A percentile compares a stretch with the other conserved stretches of the same genome.
Evolutionary conservation across 352 stramenopile species (phyloP).

Genomic region (Phytophthora citrophthora): DNA sequence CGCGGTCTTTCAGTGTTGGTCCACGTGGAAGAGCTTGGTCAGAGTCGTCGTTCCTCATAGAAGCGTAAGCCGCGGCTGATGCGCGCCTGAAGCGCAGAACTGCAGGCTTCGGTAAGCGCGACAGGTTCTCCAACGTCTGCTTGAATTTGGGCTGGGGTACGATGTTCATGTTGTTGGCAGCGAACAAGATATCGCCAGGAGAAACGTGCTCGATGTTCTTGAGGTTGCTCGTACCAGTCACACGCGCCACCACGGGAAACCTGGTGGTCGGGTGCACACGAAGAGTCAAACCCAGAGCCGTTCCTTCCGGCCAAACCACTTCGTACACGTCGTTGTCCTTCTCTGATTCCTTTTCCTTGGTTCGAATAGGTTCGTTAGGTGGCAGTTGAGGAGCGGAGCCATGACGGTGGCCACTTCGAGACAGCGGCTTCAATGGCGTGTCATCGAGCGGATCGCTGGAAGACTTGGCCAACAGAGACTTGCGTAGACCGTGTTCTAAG

Average conservation of each 20-base stretch:
- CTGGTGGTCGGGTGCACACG: constrained; percentile 74
- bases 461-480: constrained; percentile 46
- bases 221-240: constrained; percentile 77
- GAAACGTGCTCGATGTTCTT: constrained; percentile 81
- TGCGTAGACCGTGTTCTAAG: constrained; percentile 47
- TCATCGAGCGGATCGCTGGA: constrained; percentile 47
- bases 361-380: constrained; percentile 20
- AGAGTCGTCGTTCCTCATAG: constrained; percentile 44
- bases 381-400: constrained; percentile 24
- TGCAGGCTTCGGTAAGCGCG: constrained; percentile 71
- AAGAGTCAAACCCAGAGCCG: constrained; percentile 68
- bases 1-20: constrained; percentile 62
- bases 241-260: constrained; percentile 72
- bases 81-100: constrained; percentile 69
- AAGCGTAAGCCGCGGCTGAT: constrained; percentile 40
- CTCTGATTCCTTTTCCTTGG: constrained; percentile 35
- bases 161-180: constrained; percentile 77
- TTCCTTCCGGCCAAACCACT: constrained; percentile 74
- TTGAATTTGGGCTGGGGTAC: constrained; percentile 81
- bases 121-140: constrained; percentile 77
- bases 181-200: constrained; percentile 72
- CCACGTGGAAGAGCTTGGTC: constrained; percentile 61
- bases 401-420: constrained; percentile 41
- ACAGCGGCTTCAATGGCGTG: constrained; percentile 46
- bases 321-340: constrained; percentile 72